A percentile compares a stretch with the other conserved stretches of the same genome.
phyloP scores from a whole-genome alignment of 352 stramenopile species.

The Phytophthora fragariae region DNA sequence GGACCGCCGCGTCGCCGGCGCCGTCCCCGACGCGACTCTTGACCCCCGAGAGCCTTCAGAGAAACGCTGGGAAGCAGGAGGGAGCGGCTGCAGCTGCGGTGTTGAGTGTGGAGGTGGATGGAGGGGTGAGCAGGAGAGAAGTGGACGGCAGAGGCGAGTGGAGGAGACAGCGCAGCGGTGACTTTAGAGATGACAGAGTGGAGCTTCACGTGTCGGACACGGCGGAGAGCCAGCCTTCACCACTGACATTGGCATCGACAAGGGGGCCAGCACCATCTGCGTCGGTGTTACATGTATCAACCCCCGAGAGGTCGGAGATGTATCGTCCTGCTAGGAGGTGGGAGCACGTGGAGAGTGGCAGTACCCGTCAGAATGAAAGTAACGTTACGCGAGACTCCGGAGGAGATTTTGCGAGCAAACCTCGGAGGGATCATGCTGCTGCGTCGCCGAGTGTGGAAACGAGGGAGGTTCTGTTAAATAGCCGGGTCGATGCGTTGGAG shows the following conservation, averaged over 20 bases:
- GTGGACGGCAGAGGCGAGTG: neutral
- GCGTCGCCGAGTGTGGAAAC: neutral
- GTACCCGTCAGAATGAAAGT: conserved; percentile 3
- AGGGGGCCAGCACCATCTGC: neutral
- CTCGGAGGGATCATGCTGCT: neutral
- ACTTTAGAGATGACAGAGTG: neutral
- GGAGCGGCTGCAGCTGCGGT: neutral
- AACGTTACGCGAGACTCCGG: neutral
- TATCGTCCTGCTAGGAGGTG: conserved; percentile 1
- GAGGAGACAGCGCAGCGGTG: neutral
- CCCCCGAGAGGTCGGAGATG: neutral
- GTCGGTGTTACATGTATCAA: neutral
- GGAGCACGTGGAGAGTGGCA: neutral
- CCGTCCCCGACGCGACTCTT: conserved; percentile 19
- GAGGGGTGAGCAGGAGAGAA: neutral
- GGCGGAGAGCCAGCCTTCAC: conserved; percentile 10
- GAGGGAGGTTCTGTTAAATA: conserved; percentile 47
- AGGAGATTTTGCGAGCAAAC: neutral
- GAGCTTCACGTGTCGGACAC: conserved; percentile 1
- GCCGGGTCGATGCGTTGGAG: conserved; percentile 60
- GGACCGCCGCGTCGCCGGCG: neutral
- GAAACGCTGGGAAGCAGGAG: conserved; percentile 2
- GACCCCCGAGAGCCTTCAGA: conserved; percentile 32
- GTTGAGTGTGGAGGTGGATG: conserved; percentile 4
- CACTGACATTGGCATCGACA: neutral